Conservation (phyloP, 2,329 filamentous ascomycete species). For the Aspergillus jensenii region DNA sequence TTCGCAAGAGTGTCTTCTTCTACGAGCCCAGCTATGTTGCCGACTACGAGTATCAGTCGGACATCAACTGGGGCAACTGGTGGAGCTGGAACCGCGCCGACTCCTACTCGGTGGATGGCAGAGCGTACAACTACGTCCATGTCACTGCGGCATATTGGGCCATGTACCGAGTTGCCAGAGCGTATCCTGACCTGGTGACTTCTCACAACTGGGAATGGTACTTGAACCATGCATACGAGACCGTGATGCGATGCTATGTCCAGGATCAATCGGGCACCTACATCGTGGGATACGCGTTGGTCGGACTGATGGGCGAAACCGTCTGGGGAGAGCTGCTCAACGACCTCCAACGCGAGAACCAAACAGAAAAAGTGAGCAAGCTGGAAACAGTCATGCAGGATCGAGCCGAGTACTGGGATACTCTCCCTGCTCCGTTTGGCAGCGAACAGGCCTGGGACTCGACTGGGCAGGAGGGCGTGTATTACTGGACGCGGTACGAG, state of each 20-base stretch:
- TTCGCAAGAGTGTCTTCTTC: constrained; percentile 59
- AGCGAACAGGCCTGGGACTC: constrained; percentile 65
- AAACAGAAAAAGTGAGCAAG: constrained; percentile 38
- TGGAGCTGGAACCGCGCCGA: constrained; percentile 51
- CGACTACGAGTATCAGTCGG: constrained; percentile 46
- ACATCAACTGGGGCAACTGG: constrained; percentile 46
- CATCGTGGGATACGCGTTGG: background rate
- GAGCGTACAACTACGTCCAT: constrained; percentile 62
- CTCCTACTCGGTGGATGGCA: constrained; percentile 45
- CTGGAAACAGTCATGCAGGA: constrained; percentile 50
- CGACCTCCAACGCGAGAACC: constrained; percentile 52
- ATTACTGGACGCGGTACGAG: constrained; percentile 50
- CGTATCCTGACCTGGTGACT: constrained; percentile 45
- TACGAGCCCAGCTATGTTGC: constrained; percentile 48
- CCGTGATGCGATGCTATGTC: constrained; percentile 29
- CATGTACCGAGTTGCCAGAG: constrained; percentile 55
- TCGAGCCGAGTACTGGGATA: constrained; percentile 53
- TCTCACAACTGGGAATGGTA: constrained; percentile 56
- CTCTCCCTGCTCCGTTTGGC: constrained; percentile 54
- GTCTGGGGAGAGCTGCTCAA: constrained; percentile 55
- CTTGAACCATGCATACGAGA: constrained; percentile 54
- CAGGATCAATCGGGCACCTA: background rate
- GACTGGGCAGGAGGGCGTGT: constrained; percentile 62
- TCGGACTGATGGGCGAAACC: constrained; percentile 59
- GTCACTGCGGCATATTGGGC: constrained; percentile 58